phyloP scores from a whole-genome alignment of 768 basidiomycete genomes.

The Gyrodon lividus region DNA sequence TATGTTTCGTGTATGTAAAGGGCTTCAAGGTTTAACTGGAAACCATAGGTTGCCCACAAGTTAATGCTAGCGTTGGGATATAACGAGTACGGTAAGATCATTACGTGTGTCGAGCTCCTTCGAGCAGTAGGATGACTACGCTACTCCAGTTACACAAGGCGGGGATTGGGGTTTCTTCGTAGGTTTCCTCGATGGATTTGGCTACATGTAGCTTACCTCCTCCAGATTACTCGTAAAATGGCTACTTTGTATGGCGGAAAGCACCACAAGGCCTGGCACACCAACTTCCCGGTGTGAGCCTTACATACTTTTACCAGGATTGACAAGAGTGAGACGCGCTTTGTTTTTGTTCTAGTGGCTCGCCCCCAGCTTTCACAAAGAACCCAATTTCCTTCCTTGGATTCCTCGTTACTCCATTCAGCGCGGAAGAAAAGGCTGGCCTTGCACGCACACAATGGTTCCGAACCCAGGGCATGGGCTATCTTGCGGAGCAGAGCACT shows the following conservation, averaged over 20 bases:
- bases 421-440: constrained; percentile 25
- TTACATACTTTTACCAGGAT: background rate
- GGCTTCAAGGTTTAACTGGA: constrained; percentile 3
- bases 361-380: constrained; percentile 20
- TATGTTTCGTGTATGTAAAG: constrained; percentile 9
- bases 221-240: constrained; percentile 36
- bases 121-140: background rate
- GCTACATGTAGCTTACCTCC: background rate
- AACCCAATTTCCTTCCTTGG: constrained; percentile 30
- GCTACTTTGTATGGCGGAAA: constrained; percentile 38
- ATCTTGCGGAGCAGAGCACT: constrained; percentile 34
- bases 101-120: background rate
- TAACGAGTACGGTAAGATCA: constrained; percentile 42
- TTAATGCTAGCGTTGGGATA: constrained; percentile 51
- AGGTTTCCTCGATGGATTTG: constrained; percentile 1
- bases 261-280: constrained; percentile 52
- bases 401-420: constrained; percentile 29
- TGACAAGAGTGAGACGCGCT: background rate
- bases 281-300: constrained; percentile 45
- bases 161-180: constrained; percentile 48
- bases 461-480: constrained; percentile 27
- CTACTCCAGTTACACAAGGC: constrained; percentile 42
- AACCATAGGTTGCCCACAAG: constrained; percentile 43
- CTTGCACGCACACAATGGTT: constrained; percentile 21
- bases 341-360: constrained; percentile 16